A percentile compares a stretch with the other conserved stretches of the same genome.
Conservation (phyloP, 352 stramenopile species). For the Pythium sukuiense region DNA sequence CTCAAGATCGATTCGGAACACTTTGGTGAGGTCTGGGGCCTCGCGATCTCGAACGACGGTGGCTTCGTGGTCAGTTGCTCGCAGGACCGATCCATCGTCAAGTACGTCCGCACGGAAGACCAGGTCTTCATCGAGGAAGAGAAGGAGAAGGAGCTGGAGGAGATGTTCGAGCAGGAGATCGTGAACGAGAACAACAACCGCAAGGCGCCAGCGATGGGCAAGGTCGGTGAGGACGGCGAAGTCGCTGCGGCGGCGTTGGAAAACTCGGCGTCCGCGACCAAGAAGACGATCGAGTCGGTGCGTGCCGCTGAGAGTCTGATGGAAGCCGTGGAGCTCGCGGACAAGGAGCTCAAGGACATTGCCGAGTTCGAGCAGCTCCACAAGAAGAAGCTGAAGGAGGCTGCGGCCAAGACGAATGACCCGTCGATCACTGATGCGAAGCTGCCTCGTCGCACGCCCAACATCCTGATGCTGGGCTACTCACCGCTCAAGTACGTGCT, state of each 20-base stretch:
- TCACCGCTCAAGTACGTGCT: constrained; percentile 94
- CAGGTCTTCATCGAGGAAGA: constrained; percentile 99
- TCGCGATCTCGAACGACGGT: constrained; percentile 91
- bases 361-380: constrained; percentile 64
- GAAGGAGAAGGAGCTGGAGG: constrained; percentile 94
- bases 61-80: constrained; percentile 95
- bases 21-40: constrained; percentile 85
- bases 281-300: constrained; percentile 92
- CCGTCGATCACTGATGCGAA: constrained; percentile 27
- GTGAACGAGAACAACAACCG: constrained; percentile 78
- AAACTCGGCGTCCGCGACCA: constrained; percentile 86
- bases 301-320: constrained; percentile 91
- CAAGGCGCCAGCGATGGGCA: constrained; percentile 60
- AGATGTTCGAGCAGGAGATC: constrained; percentile 94
- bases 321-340: constrained; percentile 93
- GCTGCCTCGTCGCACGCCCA: constrained; percentile 60
- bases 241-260: constrained; percentile 30
- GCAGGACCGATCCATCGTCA: constrained; percentile 96
- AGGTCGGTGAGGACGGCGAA: constrained; percentile 47
- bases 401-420: constrained; percentile 54
- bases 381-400: constrained; percentile 58
- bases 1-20: constrained; percentile 76
- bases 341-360: constrained; percentile 90
- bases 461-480: constrained; percentile 95
- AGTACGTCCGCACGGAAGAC: constrained; percentile 96